A percentile compares a stretch with the other conserved stretches of the same genome.
phyloP scores from a whole-genome alignment of 345 rosid genomes.

The Pseudoturritis turrita region DNA sequence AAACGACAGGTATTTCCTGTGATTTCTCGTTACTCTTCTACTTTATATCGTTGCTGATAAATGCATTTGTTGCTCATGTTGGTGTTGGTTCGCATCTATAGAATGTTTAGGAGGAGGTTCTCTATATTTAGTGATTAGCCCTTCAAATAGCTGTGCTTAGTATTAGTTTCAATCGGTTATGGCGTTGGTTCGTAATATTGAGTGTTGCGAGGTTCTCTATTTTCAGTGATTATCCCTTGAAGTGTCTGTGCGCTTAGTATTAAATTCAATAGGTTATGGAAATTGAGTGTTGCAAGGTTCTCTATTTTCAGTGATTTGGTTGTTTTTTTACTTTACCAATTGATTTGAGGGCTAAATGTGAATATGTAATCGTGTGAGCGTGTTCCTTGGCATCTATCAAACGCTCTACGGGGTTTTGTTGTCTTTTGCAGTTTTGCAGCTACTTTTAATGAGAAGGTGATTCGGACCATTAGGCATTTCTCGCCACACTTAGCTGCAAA shows the following conservation, averaged over 20 bases:
- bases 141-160: background rate
- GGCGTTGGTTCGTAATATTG: too few relatives aligned
- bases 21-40: background rate
- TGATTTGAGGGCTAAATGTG: background rate
- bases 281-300: background rate
- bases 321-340: background rate
- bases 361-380: background rate
- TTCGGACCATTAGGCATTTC: slow-evolving; percentile 78
- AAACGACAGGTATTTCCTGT: slow-evolving; percentile 27
- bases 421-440: slow-evolving; percentile 71
- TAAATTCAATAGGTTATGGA: background rate
- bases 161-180: background rate
- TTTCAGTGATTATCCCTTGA: background rate
- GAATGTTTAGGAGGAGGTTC: background rate
- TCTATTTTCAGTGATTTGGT: background rate
- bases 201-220: background rate
- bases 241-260: background rate
- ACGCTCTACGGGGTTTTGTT: background rate
- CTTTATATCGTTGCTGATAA: background rate
- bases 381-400: background rate
- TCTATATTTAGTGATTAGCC: background rate
- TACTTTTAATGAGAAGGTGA: slow-evolving; percentile 78
- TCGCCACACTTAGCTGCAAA: slow-evolving; percentile 96
- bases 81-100: background rate
- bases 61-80: background rate